These are phyloP conservation scores for Mucor velutinosus DNA, from an alignment of 371 early-diverging fungal species.

Conservation along the genomic window DNA sequence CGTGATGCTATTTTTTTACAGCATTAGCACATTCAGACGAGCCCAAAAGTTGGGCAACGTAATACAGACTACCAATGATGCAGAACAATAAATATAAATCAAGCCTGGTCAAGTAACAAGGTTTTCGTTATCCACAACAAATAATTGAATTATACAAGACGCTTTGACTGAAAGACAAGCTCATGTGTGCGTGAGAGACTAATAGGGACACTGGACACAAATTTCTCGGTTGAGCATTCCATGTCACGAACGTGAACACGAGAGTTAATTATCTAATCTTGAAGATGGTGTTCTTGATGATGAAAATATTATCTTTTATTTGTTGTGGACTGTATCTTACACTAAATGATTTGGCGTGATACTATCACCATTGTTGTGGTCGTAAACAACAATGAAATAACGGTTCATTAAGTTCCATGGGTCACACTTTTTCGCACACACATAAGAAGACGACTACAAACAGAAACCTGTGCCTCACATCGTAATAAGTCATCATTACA, in stretches of 20 bases:
- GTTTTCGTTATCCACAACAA: neutral
- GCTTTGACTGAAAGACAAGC: neutral
- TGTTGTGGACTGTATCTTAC: neutral
- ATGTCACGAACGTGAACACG: neutral
- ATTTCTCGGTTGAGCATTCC: neutral
- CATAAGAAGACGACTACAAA: neutral
- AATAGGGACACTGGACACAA: neutral
- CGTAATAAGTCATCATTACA: neutral
- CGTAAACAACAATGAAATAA: neutral
- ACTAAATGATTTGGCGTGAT: neutral
- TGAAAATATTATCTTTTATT: neutral
- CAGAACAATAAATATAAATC: neutral
- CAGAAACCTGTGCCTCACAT: neutral
- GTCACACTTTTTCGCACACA: neutral
- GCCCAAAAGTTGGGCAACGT: neutral
- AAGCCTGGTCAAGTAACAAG: neutral
- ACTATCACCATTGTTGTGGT: neutral
- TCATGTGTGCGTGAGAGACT: neutral
- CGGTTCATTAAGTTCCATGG: neutral
- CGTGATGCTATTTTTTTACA: no score
- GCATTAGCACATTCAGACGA: neutral
- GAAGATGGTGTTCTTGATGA: neutral
- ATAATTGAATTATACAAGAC: neutral
- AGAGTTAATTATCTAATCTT: neutral
- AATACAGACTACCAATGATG: neutral